Percentiles rank a stretch among this genome's conserved stretches.
These are phyloP conservation scores for Rhododendron williamsianum DNA, from an alignment of 148 eudicot species.

Conservation along the genomic window DNA sequence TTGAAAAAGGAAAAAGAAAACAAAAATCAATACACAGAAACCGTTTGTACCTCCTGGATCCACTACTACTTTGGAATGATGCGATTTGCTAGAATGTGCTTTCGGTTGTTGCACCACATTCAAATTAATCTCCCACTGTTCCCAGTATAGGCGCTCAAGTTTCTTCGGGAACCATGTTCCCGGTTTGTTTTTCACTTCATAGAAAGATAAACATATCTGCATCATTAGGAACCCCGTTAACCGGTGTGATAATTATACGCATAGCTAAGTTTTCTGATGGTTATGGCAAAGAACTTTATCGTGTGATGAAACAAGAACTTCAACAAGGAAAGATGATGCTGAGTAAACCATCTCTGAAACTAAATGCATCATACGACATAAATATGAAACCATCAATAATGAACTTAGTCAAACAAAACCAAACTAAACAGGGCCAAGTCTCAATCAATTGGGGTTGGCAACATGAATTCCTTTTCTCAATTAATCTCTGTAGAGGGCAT, in stretches of 20 bases:
- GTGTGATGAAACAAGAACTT: background rate
- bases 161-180: constrained; percentile 82
- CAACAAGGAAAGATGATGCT: background rate
- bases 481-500: background rate
- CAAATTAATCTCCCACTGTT: constrained; percentile 91
- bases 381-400: background rate
- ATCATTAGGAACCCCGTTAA: constrained; percentile 3
- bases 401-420: background rate
- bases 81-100: constrained; percentile 64
- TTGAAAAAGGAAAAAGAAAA: background rate
- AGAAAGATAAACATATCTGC: constrained; percentile 92
- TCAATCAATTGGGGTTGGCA: background rate
- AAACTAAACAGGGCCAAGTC: background rate
- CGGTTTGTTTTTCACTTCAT: constrained; percentile 84
- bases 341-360: background rate
- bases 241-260: background rate
- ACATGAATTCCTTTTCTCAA: background rate
- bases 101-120: constrained; percentile 75
- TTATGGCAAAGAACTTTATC: background rate
- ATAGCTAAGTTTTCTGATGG: background rate
- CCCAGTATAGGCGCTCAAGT: constrained; percentile 89
- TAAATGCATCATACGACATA: background rate
- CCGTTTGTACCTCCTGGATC: constrained; percentile 71
- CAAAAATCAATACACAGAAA: background rate
- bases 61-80: constrained; percentile 62